Base-by-base conservation (phyloP, 2,329 filamentous ascomycete genomes). In the Talaromyces sp. region DNA sequence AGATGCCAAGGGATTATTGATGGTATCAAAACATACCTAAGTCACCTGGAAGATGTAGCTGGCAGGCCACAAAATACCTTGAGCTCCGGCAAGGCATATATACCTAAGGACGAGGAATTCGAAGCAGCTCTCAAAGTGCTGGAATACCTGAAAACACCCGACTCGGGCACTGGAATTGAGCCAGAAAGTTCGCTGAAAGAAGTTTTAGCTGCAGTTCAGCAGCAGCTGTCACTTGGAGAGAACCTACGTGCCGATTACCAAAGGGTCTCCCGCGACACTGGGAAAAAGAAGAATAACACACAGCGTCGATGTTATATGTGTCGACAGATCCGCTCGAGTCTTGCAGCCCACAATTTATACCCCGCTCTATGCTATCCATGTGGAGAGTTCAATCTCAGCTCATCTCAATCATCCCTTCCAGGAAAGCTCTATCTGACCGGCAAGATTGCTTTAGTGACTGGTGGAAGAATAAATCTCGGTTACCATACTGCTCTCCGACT, bases 251-350 rank as follows among this genome's bases (percentile, higher is more conserved):
- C 22, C 2, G 35, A 46, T 44, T 45, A 47, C 16, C 19, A 44
- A 36, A 22, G 24, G 47, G 33, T n/a, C n/a, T n/a, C 29, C 14
- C 11, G 14, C 14, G 14, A 19, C 17, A 33, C n/a, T 16, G 37
- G 17, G 44, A 40, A 9, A 35, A 40, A n/a, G n/a, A n/a, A n/a
- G n/a, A n/a, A n/a, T n/a, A n/a, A n/a, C n/a, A n/a, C n/a, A 44
- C 48, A 14, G 27, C 41, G n/a, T 29, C 40, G 44, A 30, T 74
- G 71, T 56, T 74, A 74, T 44, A 69, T 73, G 45, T 74, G 71
- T 48, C 60, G 61, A 4, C 65, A 63, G 19, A 32, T 32, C 13
- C 52, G 69, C 41, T 42, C 49, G 3, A 32, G 19, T 16, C 16
- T 22, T 17, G 51, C 57, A 2, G 35, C 60, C 3, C 57, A 70